Evolutionary conservation across 2,329 filamentous ascomycete species (phyloP).

Genomic region (Colletotrichum siamense): DNA sequence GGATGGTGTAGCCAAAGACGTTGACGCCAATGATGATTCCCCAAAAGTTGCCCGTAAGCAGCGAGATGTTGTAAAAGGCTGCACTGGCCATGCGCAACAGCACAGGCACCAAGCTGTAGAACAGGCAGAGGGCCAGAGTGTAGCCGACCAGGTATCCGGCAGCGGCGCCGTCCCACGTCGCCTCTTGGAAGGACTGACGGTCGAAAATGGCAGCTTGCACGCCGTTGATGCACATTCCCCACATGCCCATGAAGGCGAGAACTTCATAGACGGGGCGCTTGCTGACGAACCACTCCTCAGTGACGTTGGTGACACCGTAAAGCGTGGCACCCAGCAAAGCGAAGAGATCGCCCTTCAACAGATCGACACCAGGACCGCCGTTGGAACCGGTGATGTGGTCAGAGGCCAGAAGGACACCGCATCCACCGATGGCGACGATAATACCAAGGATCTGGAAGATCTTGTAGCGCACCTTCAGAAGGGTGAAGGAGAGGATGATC

Average conservation of each 20-base stretch:
- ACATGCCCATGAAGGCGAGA: slow-evolving; percentile 87
- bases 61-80: slow-evolving; percentile 94
- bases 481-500: slow-evolving; percentile 79
- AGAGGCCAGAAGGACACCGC: slow-evolving; percentile 83
- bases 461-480: slow-evolving; percentile 91
- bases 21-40: slow-evolving; percentile 89
- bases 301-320: slow-evolving; percentile 90
- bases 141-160: slow-evolving; percentile 89
- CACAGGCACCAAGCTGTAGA: slow-evolving; percentile 87
- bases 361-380: slow-evolving; percentile 69
- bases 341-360: slow-evolving; percentile 92
- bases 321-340: slow-evolving; percentile 86
- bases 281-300: slow-evolving; percentile 92
- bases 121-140: slow-evolving; percentile 80
- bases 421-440: slow-evolving; percentile 87
- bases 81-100: slow-evolving; percentile 89
- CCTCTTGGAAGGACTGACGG: slow-evolving; percentile 69
- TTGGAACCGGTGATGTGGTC: slow-evolving; percentile 84
- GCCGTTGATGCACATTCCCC: slow-evolving; percentile 90
- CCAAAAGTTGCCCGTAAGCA: slow-evolving; percentile 97
- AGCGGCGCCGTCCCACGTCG: slow-evolving; percentile 70
- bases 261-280: slow-evolving; percentile 91
- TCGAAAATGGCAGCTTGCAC: slow-evolving; percentile 93
- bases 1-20: slow-evolving; percentile 80
- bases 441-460: slow-evolving; percentile 86